phyloP scores from a whole-genome alignment of 2,329 filamentous ascomycete species.

The Harringtonia aguacate region DNA sequence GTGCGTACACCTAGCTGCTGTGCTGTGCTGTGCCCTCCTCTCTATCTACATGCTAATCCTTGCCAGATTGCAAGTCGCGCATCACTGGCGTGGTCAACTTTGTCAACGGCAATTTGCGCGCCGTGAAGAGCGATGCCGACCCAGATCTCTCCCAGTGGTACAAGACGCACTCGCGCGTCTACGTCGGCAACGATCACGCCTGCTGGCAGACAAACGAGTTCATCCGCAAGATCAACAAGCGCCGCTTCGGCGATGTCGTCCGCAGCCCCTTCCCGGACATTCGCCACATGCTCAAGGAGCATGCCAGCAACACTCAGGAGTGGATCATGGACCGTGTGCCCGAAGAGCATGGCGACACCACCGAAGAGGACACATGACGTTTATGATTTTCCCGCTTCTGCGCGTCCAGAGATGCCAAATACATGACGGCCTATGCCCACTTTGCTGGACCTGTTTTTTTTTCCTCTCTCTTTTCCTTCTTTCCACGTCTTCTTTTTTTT shows the following conservation, averaged over 20 bases:
- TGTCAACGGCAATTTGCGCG: conserved; percentile 64
- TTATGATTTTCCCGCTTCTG: too few relatives aligned
- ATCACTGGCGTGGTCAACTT: conserved; percentile 72
- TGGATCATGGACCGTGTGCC: conserved; percentile 36
- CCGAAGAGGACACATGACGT: conserved; percentile 30
- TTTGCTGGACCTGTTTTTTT: too few relatives aligned
- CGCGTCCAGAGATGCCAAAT: too few relatives aligned
- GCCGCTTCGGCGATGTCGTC: conserved; percentile 48
- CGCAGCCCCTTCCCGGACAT: conserved; percentile 37
- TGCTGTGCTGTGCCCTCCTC: conserved; percentile 1
- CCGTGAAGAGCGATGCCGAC: conserved; percentile 70
- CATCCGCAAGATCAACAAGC: conserved; percentile 46
- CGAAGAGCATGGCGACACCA: conserved; percentile 29
- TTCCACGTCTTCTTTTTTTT: background rate
- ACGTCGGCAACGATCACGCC: conserved; percentile 62
- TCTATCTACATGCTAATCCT: conserved; percentile 8
- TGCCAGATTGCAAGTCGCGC: conserved; percentile 50
- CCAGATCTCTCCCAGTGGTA: conserved; percentile 72
- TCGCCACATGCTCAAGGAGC: conserved; percentile 45
- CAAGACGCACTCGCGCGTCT: conserved; percentile 68
- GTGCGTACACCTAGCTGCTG: conserved; percentile 30
- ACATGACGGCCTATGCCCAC: too few relatives aligned
- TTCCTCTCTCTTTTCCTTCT: too few relatives aligned
- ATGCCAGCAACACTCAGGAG: conserved; percentile 37
- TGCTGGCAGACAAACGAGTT: conserved; percentile 61